Evolutionary conservation across 2,329 filamentous ascomycete genomes (phyloP), one percentile per base, ranked within the genome.

Genomic region (Bertia moriformis): DNA sequence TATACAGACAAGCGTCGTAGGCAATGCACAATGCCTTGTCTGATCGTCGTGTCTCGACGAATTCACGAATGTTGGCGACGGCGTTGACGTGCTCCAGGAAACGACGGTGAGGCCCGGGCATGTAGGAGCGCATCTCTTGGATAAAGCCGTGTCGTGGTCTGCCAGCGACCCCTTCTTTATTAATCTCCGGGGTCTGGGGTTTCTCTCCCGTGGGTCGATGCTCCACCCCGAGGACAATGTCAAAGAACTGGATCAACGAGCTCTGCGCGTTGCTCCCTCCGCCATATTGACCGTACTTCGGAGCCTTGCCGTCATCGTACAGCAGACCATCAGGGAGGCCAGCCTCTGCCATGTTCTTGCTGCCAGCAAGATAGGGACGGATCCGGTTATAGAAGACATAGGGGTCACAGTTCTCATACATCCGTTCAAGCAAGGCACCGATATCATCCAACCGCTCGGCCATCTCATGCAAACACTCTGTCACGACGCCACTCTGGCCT

Each of bases 211-310:
- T 96, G 0, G 89, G 87, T 5, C 83, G 78, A 58, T 98, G 91
- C 53, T 91, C 80, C 39, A 98, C 73, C 33, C 87, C 87, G 2
- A 98, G 73, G 2, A 85, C 78, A 38, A 96, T 77, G 56, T 98
- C 91, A 53, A 96, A 96, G 65, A 96, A 95, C 50, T 98, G 91
- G 44, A 98, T 91, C 43, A 96, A 66, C 42, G 88, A 95, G 65
- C 86, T 93, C 60, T 98, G 91, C 0, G 91, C 91, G 52, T 98
- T 96, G 61, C 87, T 95, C 19, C 91, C 91, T 30, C 91, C 91
- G 44, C 83, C 83, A 56, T 87, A 94, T 53, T 95, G 84, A 19
- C 81, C 78, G 54, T 86, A 93, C 3, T 69, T 63, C 20, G 76
- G 69, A 12, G 63, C 66, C 18, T 77, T 80, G 15, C 82, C 85